Conservation (phyloP, 495 filamentous ascomycete species). For the Penicillium coprophilum region DNA sequence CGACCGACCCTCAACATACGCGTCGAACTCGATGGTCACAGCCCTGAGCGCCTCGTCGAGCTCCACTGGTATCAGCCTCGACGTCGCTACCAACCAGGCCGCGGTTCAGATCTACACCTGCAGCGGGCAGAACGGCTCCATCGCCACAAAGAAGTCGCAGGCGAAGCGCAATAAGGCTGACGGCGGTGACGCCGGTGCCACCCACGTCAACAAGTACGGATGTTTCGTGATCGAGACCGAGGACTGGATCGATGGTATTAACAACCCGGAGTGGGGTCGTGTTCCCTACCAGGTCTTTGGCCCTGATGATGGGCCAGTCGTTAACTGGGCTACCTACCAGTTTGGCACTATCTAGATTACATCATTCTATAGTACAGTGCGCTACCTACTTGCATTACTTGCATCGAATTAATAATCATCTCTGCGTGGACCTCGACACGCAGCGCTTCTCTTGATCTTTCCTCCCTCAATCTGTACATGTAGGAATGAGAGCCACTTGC, state of each 20-base stretch:
- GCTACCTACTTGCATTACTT: neutral
- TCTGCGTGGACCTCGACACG: neutral
- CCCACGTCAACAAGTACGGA: conserved; percentile 59
- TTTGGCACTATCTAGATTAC: conserved; percentile 45
- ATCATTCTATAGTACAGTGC: neutral
- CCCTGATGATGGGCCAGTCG: conserved; percentile 61
- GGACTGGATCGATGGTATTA: conserved; percentile 77
- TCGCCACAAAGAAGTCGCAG: conserved; percentile 53
- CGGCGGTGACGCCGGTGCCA: conserved; percentile 38
- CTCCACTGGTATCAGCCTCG: conserved; percentile 66
- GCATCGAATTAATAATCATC: conserved; percentile 7
- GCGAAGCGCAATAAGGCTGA: conserved; percentile 46
- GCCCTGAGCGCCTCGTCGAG: conserved; percentile 59
- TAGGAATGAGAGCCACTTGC: neutral
- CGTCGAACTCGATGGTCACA: conserved; percentile 59
- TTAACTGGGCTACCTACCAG: conserved; percentile 65
- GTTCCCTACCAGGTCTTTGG: conserved; percentile 56
- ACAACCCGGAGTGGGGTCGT: conserved; percentile 75
- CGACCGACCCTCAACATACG: conserved; percentile 63
- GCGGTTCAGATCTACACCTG: conserved; percentile 79
- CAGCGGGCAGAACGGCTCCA: conserved; percentile 67
- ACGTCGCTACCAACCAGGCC: conserved; percentile 72
- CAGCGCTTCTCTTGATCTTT: neutral
- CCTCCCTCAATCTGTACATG: neutral
- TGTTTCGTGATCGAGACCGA: conserved; percentile 67